These are phyloP conservation scores for Entonaema liquescens DNA, from an alignment of 495 filamentous ascomycete genomes.

Conservation along the genomic window DNA sequence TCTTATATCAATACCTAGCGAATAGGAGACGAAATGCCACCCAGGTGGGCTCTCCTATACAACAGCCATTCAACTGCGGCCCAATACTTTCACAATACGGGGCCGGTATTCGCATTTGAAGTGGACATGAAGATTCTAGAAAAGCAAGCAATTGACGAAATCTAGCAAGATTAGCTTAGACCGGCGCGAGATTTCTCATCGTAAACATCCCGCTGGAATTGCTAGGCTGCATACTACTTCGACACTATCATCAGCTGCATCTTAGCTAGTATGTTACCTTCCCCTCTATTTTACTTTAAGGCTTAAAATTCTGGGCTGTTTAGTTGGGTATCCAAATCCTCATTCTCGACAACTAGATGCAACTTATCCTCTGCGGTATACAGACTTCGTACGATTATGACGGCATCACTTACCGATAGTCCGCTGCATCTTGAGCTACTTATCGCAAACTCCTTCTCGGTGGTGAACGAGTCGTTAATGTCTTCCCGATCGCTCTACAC, in stretches of 20 bases:
- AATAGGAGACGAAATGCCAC: too few relatives aligned
- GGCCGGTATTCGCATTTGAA: neutral
- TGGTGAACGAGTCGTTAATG: constrained; percentile 13
- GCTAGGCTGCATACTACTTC: constrained; percentile 8
- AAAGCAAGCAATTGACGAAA: constrained; percentile 13
- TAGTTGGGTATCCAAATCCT: constrained; percentile 16
- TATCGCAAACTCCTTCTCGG: constrained; percentile 17
- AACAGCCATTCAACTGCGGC: neutral
- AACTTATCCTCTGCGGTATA: constrained; percentile 16
- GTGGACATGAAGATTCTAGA: constrained; percentile 2
- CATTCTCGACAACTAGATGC: constrained; percentile 20
- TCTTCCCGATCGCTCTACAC: constrained; percentile 24
- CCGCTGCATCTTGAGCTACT: neutral
- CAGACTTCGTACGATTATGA: constrained; percentile 39
- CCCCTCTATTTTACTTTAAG: constrained; percentile 21
- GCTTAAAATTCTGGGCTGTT: constrained; percentile 15
- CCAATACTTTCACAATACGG: neutral
- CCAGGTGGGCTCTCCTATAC: too few relatives aligned
- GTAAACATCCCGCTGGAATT: constrained; percentile 16
- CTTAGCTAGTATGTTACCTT: constrained; percentile 21
- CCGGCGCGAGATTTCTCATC: constrained; percentile 10
- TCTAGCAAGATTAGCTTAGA: constrained; percentile 5
- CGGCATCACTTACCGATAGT: constrained; percentile 26
- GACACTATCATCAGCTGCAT: constrained; percentile 20
- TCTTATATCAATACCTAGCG: too few relatives aligned